Conservation (phyloP, 2,329 filamentous ascomycete species). For the Canariomyces notabilis region DNA sequence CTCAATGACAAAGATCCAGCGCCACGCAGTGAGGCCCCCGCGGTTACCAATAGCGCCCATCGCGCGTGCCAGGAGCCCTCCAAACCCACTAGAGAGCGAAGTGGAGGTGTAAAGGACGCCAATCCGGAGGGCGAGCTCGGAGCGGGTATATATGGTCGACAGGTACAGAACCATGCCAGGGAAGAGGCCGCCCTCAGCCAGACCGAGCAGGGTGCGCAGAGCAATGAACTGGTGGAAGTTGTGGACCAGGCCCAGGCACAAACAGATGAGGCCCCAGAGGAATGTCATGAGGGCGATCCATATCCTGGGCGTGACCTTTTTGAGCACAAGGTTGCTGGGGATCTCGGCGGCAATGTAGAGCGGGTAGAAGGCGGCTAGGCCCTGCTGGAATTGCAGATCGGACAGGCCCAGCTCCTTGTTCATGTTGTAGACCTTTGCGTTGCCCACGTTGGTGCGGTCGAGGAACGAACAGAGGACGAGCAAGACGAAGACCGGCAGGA, state of each 20-base stretch:
- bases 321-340: constrained; percentile 60
- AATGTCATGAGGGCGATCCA: constrained; percentile 55
- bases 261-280: constrained; percentile 54
- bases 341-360: constrained; percentile 57
- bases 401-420: constrained; percentile 53
- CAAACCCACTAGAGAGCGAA: constrained; percentile 18
- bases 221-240: constrained; percentile 54
- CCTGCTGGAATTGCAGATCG: constrained; percentile 59
- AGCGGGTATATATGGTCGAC: constrained; percentile 55
- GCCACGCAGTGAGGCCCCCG: constrained; percentile 59
- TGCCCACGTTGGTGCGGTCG: constrained; percentile 69
- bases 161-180: constrained; percentile 66
- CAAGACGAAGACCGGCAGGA: constrained; percentile 46
- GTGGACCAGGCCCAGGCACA: constrained; percentile 51
- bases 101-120: constrained; percentile 47
- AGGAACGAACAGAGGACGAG: constrained; percentile 61
- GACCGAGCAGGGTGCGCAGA: constrained; percentile 56
- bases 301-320: constrained; percentile 53
- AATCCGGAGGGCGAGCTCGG: constrained; percentile 57
- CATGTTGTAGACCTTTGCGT: constrained; percentile 61
- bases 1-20: constrained; percentile 61
- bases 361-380: constrained; percentile 60
- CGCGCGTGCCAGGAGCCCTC: constrained; percentile 13
- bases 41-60: constrained; percentile 14
- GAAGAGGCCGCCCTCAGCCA: constrained; percentile 60